A percentile compares a stretch with the other conserved stretches of the same genome.
phyloP scores from a whole-genome alignment of 2,329 filamentous ascomycete genomes.

The Phyllosticta citrichinensis region DNA sequence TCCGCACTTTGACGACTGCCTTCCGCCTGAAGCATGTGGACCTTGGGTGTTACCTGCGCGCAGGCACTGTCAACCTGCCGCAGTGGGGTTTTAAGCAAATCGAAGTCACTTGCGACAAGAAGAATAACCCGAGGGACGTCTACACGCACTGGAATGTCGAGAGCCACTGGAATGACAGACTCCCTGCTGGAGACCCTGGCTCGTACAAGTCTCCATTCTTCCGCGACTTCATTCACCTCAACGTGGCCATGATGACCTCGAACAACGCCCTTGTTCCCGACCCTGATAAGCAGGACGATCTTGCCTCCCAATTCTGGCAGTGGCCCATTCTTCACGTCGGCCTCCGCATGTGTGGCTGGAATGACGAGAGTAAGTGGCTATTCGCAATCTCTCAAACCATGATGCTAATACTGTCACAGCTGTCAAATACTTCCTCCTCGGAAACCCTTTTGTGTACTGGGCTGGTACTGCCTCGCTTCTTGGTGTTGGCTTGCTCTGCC shows the following conservation, averaged over 20 bases:
- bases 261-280: constrained; percentile 98
- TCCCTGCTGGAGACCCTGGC: constrained; percentile 78
- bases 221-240: constrained; percentile 94
- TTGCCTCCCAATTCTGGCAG: constrained; percentile 96
- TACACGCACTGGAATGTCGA: constrained; percentile 99
- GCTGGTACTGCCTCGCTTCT: constrained; percentile 72
- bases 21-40: constrained; percentile 78
- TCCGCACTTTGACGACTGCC: constrained; percentile 85
- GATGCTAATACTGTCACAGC: background rate
- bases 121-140: constrained; percentile 81
- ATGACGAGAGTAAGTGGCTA: constrained; percentile 55
- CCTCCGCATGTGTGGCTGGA: constrained; percentile 97
- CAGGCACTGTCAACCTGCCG: constrained; percentile 89
- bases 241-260: constrained; percentile 99
- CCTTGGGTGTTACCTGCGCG: constrained; percentile 86
- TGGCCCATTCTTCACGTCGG: constrained; percentile 95
- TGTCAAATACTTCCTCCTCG: constrained; percentile 94
- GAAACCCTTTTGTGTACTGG: constrained; percentile 96
- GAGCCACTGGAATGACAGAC: constrained; percentile 83
- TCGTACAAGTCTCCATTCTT: constrained; percentile 95
- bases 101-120: constrained; percentile 88
- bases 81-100: constrained; percentile 99
- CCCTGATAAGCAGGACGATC: constrained; percentile 96
- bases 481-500: constrained; percentile 59
- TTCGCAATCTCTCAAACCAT: constrained; percentile 31